Evolutionary conservation across 1,284 basidiomycete genomes (phyloP).

Genomic region (Irpex sp.): DNA sequence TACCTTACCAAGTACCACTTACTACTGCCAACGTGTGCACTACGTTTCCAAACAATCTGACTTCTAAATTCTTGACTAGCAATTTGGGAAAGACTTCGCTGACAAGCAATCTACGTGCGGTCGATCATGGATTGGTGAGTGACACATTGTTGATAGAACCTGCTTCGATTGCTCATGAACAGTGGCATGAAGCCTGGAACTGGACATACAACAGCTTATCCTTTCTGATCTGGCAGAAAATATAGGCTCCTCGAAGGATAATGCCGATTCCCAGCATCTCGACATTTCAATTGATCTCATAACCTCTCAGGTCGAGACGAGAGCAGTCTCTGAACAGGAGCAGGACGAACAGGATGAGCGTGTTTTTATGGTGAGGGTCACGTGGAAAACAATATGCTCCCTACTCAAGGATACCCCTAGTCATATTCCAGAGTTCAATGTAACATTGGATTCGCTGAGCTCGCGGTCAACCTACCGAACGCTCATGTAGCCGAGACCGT

Average conservation of each 20-base stretch:
- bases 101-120: not conserved
- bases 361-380: constrained; percentile 13
- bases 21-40: too few relatives aligned
- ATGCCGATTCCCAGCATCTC: constrained; percentile 27
- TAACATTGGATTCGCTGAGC: constrained; percentile 75
- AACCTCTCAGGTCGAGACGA: constrained; percentile 54
- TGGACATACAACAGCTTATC: constrained; percentile 80
- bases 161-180: not conserved
- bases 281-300: constrained; percentile 53
- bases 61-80: not conserved
- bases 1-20: too few relatives aligned
- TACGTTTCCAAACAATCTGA: too few relatives aligned
- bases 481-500: constrained; percentile 47
- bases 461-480: constrained; percentile 61
- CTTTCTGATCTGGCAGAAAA: constrained; percentile 76
- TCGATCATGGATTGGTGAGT: constrained; percentile 21
- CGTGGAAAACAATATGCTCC: not conserved
- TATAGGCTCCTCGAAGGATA: constrained; percentile 46
- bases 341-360: constrained; percentile 19
- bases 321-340: constrained; percentile 24
- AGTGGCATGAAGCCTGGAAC: constrained; percentile 47
- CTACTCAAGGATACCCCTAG: constrained; percentile 19
- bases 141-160: not conserved
- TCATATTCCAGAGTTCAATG: constrained; percentile 67
- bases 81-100: not conserved